These are phyloP conservation scores for Globisporangium nagaii DNA, from an alignment of 352 stramenopile genomes.

Conservation along the genomic window DNA sequence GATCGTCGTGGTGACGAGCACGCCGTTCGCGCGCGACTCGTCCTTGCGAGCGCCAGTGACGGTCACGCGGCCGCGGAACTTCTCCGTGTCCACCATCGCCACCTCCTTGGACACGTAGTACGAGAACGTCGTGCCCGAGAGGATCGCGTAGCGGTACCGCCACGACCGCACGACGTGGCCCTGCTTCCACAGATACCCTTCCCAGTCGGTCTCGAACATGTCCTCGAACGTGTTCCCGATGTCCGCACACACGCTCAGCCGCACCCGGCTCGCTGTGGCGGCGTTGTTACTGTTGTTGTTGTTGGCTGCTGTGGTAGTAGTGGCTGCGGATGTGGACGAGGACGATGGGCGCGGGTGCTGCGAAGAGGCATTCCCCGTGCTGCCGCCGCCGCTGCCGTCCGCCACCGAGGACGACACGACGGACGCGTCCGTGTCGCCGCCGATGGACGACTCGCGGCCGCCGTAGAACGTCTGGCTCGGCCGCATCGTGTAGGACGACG, in stretches of 20 bases:
- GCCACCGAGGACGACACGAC: constrained; percentile 54
- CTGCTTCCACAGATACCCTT: constrained; percentile 87
- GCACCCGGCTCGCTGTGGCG: constrained; percentile 17
- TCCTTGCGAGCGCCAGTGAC: constrained; percentile 70
- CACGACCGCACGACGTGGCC: constrained; percentile 83
- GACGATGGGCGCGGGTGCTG: constrained; percentile 3
- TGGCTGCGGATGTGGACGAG: background rate
- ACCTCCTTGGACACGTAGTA: constrained; percentile 84
- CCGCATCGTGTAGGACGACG: constrained; percentile 47
- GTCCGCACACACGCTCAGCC: constrained; percentile 65
- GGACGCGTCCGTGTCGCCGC: constrained; percentile 48
- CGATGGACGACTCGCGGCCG: constrained; percentile 19
- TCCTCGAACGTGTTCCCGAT: constrained; percentile 72
- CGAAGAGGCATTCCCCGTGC: constrained; percentile 21
- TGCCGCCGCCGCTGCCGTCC: constrained; percentile 33
- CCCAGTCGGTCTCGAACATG: constrained; percentile 85
- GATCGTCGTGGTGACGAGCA: constrained; percentile 84
- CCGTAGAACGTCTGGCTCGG: constrained; percentile 64
- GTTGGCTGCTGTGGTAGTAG: background rate
- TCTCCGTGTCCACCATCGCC: constrained; percentile 74
- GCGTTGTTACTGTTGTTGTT: constrained; percentile 1
- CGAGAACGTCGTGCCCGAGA: constrained; percentile 72
- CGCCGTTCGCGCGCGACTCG: constrained; percentile 56
- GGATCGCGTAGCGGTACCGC: constrained; percentile 78
- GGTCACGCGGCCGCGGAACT: constrained; percentile 74